Evolutionary conservation across 1,284 basidiomycete genomes (phyloP), one percentile per base, ranked within the genome.

Genomic region (Cystobasidium slooffiae): DNA sequence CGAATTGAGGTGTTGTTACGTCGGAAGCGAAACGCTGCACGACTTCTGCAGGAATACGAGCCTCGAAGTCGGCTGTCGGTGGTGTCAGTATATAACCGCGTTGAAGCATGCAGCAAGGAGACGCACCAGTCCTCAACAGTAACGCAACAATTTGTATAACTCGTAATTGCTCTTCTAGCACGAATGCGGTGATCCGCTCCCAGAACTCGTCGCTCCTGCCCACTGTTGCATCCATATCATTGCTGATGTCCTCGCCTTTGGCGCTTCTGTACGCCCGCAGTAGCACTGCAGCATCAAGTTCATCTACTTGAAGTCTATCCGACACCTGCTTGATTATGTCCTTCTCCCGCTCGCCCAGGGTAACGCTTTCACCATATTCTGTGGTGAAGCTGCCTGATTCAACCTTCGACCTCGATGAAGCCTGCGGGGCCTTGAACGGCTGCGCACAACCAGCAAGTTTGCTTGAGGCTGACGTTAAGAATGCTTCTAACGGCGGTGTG

Each of bases 1-100:
- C 81, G 63, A 93, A 83, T 3, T 82, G 81, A 63, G 85, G 79
- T 1, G 86, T 87, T 78, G 91, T 91, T 14, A 85, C 82, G 49
- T 82, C 87, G 0, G 88, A 87, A 49, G 91, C 83, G 77, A 93
- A 85, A 1, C 47, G 64, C 49, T 66, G 47, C 0, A 66, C 64
- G 12, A 66, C 64, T 66, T 66, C 64, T 9, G 64, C 37, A 46
- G 64, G 64, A 22, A 66, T 47, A 22, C 51, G 64, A 1, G 6
- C 51, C 53, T 66, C 64, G 51, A 66, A 53, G 64, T 66, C 64
- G 64, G 49, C 64, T 66, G 22, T 9, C 8, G 20, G 1, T 39
- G 59, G 14, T 39, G 37, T 20, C 12, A 47, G 43, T 22, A 43
- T 63, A n/a, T 18, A 49, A 44, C 14, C 16, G 22, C 14, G n/a